Percentiles rank a stretch among this genome's conserved stretches.
phyloP scores from a whole-genome alignment of 495 filamentous ascomycete genomes.

The Tricharina praecox region DNA sequence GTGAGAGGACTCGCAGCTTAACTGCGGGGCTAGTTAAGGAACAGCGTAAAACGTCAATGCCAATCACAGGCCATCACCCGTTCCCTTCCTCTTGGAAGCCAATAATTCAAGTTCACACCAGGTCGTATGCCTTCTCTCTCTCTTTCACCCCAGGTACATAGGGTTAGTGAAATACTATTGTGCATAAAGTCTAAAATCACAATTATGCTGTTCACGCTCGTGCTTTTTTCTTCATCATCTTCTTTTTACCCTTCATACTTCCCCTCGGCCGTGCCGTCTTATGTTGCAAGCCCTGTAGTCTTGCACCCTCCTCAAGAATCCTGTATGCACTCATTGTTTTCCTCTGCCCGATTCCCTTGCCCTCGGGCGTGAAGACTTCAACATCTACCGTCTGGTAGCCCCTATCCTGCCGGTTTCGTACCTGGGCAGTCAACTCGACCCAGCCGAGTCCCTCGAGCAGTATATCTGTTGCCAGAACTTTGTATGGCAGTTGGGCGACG shows the following conservation, averaged over 20 bases:
- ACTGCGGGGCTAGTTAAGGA: too few relatives aligned
- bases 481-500: slow-evolving; percentile 52
- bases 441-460: slow-evolving; percentile 83
- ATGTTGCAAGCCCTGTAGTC: slow-evolving; percentile 12
- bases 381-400: slow-evolving; percentile 29
- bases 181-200: too few relatives aligned
- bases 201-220: not conserved
- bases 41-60: too few relatives aligned
- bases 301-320: slow-evolving; percentile 17
- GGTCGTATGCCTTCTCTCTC: too few relatives aligned
- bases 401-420: slow-evolving; percentile 35
- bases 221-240: slow-evolving; percentile 15
- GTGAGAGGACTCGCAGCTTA: too few relatives aligned
- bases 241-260: slow-evolving; percentile 46
- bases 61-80: too few relatives aligned
- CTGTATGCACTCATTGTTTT: slow-evolving; percentile 58
- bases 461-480: slow-evolving; percentile 61
- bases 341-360: slow-evolving; percentile 52
- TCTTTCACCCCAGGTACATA: too few relatives aligned
- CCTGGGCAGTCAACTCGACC: slow-evolving; percentile 74
- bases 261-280: slow-evolving; percentile 27
- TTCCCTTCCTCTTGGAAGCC: too few relatives aligned
- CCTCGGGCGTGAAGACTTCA: slow-evolving; percentile 72
- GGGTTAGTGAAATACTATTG: too few relatives aligned
- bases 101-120: too few relatives aligned